Evolutionary conservation across 202 grass and related monocot species (phyloP).

Genomic region (Cymbopogon flexuosus): DNA sequence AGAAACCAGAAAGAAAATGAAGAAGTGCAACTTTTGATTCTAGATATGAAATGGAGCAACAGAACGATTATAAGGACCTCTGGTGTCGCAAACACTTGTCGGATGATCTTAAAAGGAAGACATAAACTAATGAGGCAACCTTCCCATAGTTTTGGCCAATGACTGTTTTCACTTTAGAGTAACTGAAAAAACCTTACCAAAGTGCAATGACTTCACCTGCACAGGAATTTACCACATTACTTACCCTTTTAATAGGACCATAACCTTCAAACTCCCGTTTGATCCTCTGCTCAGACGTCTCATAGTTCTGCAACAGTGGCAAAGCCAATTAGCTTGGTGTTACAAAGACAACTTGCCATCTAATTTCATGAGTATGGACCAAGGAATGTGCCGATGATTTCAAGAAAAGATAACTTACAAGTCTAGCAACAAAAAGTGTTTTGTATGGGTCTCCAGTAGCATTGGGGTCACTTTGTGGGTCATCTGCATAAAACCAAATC

Average conservation of each 20-base stretch:
- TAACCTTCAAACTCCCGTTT: slow-evolving; percentile 89
- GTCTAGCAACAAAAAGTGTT: slow-evolving; percentile 76
- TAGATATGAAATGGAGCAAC: too few relatives aligned
- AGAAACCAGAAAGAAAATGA: too few relatives aligned
- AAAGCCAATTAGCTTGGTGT: slow-evolving; percentile 16
- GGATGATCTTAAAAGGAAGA: too few relatives aligned
- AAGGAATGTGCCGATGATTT: not conserved
- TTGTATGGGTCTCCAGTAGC: slow-evolving; percentile 78
- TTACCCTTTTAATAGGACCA: slow-evolving; percentile 93
- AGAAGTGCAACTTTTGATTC: too few relatives aligned
- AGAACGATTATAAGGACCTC: too few relatives aligned
- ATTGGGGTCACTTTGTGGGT: slow-evolving; percentile 75
- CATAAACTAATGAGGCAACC: too few relatives aligned
- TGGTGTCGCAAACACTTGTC: too few relatives aligned
- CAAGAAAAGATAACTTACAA: slow-evolving; percentile 48
- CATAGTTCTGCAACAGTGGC: slow-evolving; percentile 49
- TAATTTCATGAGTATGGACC: not conserved
- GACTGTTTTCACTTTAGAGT: slow-evolving; percentile 13
- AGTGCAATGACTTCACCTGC: slow-evolving; percentile 53
- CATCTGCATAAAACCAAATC: slow-evolving; percentile 30
- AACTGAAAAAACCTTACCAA: slow-evolving; percentile 59
- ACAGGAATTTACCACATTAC: slow-evolving; percentile 48
- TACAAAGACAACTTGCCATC: not conserved
- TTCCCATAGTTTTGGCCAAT: not conserved
- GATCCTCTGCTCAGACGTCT: slow-evolving; percentile 59